Conservation (phyloP, 179 eudicot species). For the Silene noctiflora region DNA sequence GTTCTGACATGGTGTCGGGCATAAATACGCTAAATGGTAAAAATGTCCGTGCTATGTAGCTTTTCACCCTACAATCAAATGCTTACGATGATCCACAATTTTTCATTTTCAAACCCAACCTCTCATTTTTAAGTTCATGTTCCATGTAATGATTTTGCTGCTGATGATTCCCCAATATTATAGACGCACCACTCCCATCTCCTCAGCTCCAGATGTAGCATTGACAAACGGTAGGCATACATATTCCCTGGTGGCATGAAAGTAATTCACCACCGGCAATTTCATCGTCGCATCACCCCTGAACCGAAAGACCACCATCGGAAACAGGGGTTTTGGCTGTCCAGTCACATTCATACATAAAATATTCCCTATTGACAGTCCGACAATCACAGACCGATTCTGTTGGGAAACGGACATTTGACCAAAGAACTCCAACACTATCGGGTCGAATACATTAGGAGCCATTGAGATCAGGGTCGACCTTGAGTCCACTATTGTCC, state of each 20-base stretch:
- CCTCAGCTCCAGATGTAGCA: slow-evolving; percentile 11
- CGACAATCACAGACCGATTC: slow-evolving; percentile 15
- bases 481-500: slow-evolving; percentile 65
- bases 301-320: slow-evolving; percentile 40
- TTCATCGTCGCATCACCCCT: slow-evolving; percentile 54
- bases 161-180: slow-evolving; percentile 60
- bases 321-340: slow-evolving; percentile 19
- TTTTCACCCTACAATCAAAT: too few relatives aligned
- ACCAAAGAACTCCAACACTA: slow-evolving; percentile 37
- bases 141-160: slow-evolving; percentile 55
- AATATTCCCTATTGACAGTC: neutral
- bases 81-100: slow-evolving; percentile 25
- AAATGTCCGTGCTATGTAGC: too few relatives aligned
- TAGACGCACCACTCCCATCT: slow-evolving; percentile 39
- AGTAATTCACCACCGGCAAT: slow-evolving; percentile 43
- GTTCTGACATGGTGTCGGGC: too few relatives aligned
- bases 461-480: slow-evolving; percentile 55
- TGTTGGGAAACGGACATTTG: slow-evolving; percentile 28
- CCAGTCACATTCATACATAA: slow-evolving; percentile 41
- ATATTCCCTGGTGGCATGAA: neutral
- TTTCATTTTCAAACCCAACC: slow-evolving; percentile 53
- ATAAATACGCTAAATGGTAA: too few relatives aligned
- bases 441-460: slow-evolving; percentile 24
- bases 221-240: slow-evolving; percentile 22
- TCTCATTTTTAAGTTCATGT: slow-evolving; percentile 47